Conservation (phyloP, 1,139 yeast genomes). For the Yamadazyma oceani region DNA sequence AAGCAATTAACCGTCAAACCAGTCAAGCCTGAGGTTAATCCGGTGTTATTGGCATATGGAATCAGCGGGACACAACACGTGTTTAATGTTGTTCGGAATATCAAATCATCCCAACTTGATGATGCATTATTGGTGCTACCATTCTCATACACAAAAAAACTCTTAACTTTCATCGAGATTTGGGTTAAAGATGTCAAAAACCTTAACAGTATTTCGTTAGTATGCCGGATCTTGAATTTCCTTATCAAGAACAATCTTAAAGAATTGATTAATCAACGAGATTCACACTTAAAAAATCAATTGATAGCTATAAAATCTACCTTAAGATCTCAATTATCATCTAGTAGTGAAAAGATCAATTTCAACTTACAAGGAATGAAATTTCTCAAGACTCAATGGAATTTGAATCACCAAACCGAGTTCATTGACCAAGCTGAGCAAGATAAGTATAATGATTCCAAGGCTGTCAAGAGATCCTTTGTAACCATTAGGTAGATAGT, state of each 20-base stretch:
- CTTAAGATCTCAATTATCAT: constrained; percentile 52
- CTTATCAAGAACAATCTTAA: constrained; percentile 70
- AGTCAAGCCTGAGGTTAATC: constrained; percentile 60
- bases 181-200: constrained; percentile 62
- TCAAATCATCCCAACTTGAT: constrained; percentile 82
- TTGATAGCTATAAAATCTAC: constrained; percentile 57
- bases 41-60: constrained; percentile 69
- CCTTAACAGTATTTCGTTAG: constrained; percentile 54
- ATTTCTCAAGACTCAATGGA: constrained; percentile 78
- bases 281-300: constrained; percentile 59
- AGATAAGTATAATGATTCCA: constrained; percentile 52
- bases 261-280: constrained; percentile 69
- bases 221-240: constrained; percentile 75
- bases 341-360: constrained; percentile 66
- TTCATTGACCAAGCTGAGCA: constrained; percentile 72
- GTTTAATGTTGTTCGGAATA: constrained; percentile 63
- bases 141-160: constrained; percentile 73
- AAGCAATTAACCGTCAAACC: constrained; percentile 48
- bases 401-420: constrained; percentile 66
- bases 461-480: constrained; percentile 68
- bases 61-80: constrained; percentile 79
- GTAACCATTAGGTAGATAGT: constrained; percentile 16
- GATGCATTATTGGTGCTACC: constrained; percentile 91
- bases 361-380: constrained; percentile 82
- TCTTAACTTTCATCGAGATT: constrained; percentile 69